Evolutionary conservation across 176 grass and related monocot genomes (phyloP), one percentile per base, ranked within the genome.

Genomic region (Eleusine indica): DNA sequence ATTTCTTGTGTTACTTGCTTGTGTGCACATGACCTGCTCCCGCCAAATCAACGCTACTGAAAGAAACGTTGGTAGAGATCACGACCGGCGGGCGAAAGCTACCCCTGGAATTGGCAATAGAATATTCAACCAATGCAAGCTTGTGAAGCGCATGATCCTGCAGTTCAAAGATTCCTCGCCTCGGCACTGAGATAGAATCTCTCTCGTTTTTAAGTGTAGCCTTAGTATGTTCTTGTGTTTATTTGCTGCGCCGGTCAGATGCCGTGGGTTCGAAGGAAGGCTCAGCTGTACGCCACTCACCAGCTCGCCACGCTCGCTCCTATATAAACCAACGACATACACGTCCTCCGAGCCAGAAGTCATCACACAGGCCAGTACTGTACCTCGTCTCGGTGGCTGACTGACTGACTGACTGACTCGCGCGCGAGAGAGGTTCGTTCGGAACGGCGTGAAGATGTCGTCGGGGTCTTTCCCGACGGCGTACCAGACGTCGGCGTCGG

Each of bases 401-500:
- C 32, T 35, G 48, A 13, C 16, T 18, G 17, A 3, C 17, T 56
- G 52, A 17, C 16, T 19, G 52, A 56, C 13, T 5, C 17, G 0
- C 5, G 21, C 5, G 57, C 53, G 1, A 57, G 62, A 28, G 21
- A 7, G 6, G 7, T 18, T 18, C 53, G 17, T 22, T 60, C 57
- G 2, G 32, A 35, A 35, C 9, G 53, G n/a, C 58, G 43, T 0
- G 10, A 40, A 73, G 53, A 71, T 77, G 83, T 7, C 57, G 66
- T 35, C 32, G 73, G 12, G 41, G 76, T 91, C 32, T 1, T 35
- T 35, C 18, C 86, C 92, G 29, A 10, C 63, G 80, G 92, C 84
- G 1, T 94, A 94, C 83, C 83, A 69, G 79, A 66, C 70, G 37
- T 87, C 94, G 40, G 70, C 86, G 76, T 41, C 22, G 43, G 63